Percentiles rank a stretch among this genome's conserved stretches.
Conservation (phyloP, 805 yeast species). For the Hanseniaspora hatyaiensis region DNA sequence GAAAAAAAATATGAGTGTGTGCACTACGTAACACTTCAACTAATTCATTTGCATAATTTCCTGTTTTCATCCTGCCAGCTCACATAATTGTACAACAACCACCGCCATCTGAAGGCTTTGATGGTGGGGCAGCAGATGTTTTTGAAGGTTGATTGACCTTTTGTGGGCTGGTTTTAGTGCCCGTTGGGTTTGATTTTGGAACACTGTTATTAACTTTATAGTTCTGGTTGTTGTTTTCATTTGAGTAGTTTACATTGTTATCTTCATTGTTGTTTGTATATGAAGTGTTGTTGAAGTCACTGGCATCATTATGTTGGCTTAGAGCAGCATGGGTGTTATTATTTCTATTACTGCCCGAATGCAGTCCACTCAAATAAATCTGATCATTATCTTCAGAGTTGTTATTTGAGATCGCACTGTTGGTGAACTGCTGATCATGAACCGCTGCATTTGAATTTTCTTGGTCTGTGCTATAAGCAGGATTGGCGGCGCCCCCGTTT, state of each 20-base stretch:
- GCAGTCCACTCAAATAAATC: background rate
- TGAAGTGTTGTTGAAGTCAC: too few relatives aligned
- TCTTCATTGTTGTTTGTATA: background rate
- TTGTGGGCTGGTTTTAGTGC: background rate
- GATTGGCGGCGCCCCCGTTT: background rate
- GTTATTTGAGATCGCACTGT: too few relatives aligned
- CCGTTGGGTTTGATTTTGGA: background rate
- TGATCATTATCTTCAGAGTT: background rate
- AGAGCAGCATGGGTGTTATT: background rate
- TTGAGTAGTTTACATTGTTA: background rate
- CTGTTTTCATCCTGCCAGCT: background rate
- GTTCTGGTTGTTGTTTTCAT: background rate
- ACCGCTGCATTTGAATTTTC: too few relatives aligned
- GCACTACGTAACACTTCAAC: too few relatives aligned
- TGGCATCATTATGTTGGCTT: background rate
- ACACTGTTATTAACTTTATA: background rate
- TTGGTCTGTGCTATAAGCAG: too few relatives aligned
- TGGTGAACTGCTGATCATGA: too few relatives aligned
- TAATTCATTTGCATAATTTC: too few relatives aligned
- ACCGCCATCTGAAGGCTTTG: constrained; percentile 11
- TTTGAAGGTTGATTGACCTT: background rate
- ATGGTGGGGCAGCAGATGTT: background rate
- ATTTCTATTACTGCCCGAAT: background rate
- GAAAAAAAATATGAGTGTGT: too few relatives aligned
- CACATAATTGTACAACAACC: constrained; percentile 19